Evolutionary conservation across 305 asterid genomes (phyloP), one percentile per base, ranked within the genome.

Genomic region (Ilex paraguariensis): DNA sequence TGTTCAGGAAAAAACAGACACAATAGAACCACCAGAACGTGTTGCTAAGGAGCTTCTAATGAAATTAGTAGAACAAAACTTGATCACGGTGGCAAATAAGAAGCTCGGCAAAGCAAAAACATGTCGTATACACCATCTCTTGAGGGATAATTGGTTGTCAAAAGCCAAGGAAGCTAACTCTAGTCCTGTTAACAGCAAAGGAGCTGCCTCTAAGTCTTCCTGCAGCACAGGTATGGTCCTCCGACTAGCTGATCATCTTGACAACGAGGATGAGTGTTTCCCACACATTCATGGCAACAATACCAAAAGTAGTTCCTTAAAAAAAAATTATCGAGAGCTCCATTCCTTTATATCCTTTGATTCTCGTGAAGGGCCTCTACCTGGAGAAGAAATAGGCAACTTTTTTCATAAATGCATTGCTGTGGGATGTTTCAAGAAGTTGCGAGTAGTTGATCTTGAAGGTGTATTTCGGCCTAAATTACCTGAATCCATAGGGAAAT

Each of bases 371-470:
- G 74, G 75, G 17, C 32, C 42, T 44, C 45, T 61, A 32, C 72
- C 73, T n/a, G 77, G 77, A 10, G 75, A 76, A 44, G 52, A 53
- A 3, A 65, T 71, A 3, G 81, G 81, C 6, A 57, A 49, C 10
- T 76, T 71, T 51, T 66, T 76, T 30, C 28, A 42, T 2, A 76
- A 52, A 48, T 67, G 69, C 77, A 68, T 76, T 51, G 49, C 45
- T 2, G 51, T 57, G 0, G 28, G 66, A 6, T 59, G 75, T 58
- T 72, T 76, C 45, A 13, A 13, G 32, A 42, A 42, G 66, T 54
- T 76, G 16, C 57, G 57, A 14, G 46, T 68, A n/a, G 72, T 76
- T 31, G 81, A 76, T 58, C 64, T 76, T 3, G 81, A 76, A 59
- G 30, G 32, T 2, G 72, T 76, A 3, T 76, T 71, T 66, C 45